Evolutionary conservation across 2,329 filamentous ascomycete species (phyloP).

Genomic region (Cytospora mali): DNA sequence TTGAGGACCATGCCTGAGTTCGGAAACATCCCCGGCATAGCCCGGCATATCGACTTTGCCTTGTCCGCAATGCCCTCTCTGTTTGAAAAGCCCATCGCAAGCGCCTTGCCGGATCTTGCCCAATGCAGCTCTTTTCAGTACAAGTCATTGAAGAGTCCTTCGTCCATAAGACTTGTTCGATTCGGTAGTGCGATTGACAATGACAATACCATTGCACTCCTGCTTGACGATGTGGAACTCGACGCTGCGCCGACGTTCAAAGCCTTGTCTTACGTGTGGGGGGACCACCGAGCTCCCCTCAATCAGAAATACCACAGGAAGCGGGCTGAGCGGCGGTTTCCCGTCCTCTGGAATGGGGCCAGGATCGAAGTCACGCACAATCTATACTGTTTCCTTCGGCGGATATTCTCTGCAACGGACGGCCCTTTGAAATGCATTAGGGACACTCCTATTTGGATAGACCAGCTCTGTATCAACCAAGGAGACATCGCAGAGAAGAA

Average conservation of each 20-base stretch:
- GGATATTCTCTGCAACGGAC: neutral
- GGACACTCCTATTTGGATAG: slow-evolving; percentile 13
- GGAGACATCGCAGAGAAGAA: slow-evolving; percentile 9
- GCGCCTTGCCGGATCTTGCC: no score
- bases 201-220: no score
- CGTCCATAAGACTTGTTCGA: no score
- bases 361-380: slow-evolving; percentile 18
- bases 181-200: no score
- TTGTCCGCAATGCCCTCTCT: no score
- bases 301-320: neutral
- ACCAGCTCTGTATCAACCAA: slow-evolving; percentile 22
- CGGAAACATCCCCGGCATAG: no score
- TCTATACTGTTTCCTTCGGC: neutral
- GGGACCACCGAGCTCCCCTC: neutral
- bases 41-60: no score
- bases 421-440: neutral
- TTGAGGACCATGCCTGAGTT: no score
- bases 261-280: neutral
- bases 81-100: no score
- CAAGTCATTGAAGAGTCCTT: no score
- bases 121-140: no score
- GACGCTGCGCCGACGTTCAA: neutral
- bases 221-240: no score
- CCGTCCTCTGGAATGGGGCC: neutral
- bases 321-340: neutral